Base-by-base conservation (phyloP, 371 early-diverging fungal genomes). In the Rhizopus sp. region DNA sequence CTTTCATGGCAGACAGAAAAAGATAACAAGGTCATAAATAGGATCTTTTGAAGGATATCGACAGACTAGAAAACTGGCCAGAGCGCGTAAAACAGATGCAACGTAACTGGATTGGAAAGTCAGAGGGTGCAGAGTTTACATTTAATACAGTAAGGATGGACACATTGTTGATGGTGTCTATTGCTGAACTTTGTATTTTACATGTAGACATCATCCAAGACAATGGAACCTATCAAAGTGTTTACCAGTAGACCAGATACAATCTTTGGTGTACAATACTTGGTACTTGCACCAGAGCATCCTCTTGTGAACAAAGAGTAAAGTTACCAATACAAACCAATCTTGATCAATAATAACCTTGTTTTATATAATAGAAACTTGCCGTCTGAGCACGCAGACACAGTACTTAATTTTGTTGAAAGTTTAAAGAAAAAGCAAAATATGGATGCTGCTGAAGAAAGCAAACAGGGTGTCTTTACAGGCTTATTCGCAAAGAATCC, bases 31-130 rank as follows among this genome's bases (percentile, higher is more conserved):
- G 34, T 33, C 8, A 4, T 50, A 13, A 35, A 8, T 62, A 92
- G 87, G 87, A 90, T 39, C 63, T 94, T 31, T 78, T 94, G 45
- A 75, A 85, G 42, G 96, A 91, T 54, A 82, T 92, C 42, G 86
- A 89, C 44, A 58, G 69, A 5, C 73, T 94, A 37, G 76, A 91
- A 12, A 69, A 81, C 39, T 97, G 97, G 97, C 97, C 97, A 1
- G 85, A 89, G 4, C 77, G 88, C 16, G 96, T 97, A 0, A 93
- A 93, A 57, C 82, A 84, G 55, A 91, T 93, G 88, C 97, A 97
- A 61, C 61, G 80, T n/a, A 87, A 94, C 66, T 97, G 97, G 97
- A 97, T 97, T 42, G 95, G 95, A 9, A 90, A 87, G 60, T 89
- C 89, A 12, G 75, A 73, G 35, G 96, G 95, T n/a, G 88, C 88